phyloP scores from a whole-genome alignment of 352 stramenopile genomes.

The Pythium monospermum region DNA sequence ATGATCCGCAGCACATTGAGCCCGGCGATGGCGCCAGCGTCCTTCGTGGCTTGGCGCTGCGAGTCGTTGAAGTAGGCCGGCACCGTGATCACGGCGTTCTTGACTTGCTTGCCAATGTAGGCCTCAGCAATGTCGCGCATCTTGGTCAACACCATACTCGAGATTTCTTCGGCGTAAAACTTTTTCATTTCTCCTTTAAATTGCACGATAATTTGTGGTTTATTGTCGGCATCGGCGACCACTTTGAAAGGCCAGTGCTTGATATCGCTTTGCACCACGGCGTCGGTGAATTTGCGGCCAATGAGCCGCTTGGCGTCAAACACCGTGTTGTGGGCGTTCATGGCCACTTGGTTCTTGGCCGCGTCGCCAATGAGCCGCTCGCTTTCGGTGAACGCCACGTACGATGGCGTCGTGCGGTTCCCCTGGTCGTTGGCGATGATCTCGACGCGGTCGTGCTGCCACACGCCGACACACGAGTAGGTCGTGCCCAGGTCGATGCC shows the following conservation, averaged over 20 bases:
- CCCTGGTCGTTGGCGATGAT: constrained; percentile 96
- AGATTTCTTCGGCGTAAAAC: constrained; percentile 69
- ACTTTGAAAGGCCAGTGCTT: constrained; percentile 59
- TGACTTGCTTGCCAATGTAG: constrained; percentile 25
- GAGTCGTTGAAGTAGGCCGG: constrained; percentile 27
- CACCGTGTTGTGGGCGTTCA: constrained; percentile 68
- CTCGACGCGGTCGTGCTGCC: constrained; percentile 95
- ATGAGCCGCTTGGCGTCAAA: constrained; percentile 68
- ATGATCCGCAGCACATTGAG: constrained; percentile 62
- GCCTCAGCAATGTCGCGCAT: constrained; percentile 41
- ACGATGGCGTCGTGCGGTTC: constrained; percentile 94
- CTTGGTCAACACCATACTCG: constrained; percentile 49
- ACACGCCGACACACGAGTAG: constrained; percentile 95
- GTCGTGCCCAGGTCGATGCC: constrained; percentile 97
- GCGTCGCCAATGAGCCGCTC: constrained; percentile 94
- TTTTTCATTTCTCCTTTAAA: constrained; percentile 40
- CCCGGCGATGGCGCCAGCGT: constrained; percentile 25
- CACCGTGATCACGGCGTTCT: constrained; percentile 25
- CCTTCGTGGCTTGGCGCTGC: constrained; percentile 25
- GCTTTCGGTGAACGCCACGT: constrained; percentile 94
- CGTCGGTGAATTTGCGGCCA: constrained; percentile 86
- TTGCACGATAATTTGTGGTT: constrained; percentile 42
- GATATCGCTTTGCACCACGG: constrained; percentile 68
- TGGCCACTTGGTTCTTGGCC: constrained; percentile 91
- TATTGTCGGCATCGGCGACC: constrained; percentile 35